Base-by-base conservation (phyloP, 2,329 filamentous ascomycete species). In the Aspergillus pseudotamarii region DNA sequence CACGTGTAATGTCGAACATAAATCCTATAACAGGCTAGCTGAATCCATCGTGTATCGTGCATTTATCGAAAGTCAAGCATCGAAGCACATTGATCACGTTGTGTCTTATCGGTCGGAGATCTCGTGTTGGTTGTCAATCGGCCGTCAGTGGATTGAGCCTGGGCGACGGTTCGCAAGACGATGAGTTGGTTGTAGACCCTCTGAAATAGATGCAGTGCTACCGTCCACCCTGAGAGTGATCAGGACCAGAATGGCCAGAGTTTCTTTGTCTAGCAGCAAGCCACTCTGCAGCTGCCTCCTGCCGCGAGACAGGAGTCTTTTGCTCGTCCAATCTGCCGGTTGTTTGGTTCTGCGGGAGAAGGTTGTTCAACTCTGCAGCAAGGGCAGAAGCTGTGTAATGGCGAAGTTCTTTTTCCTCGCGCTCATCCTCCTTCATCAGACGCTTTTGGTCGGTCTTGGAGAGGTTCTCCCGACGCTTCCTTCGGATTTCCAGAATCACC, bases 401-500 rank as follows among this genome's bases (percentile, higher is more conserved):
- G 41, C 80, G 76, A 8, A 83, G 72, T 65, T 83, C 81, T 59
- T 74, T 75, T 69, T 83, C 81, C 68, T 83, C 81, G 21, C 81
- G 78, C 58, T 82, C 81, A 60, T 83, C 81, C 65, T 83, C 81
- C 66, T 80, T 80, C 61, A 79, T 71, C 48, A 83, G 65, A 34
- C 80, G 79, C 56, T 74, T 73, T 63, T 91, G 89, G 71, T 96
- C 90, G 21, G 75, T 66, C 81, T 97, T 97, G 76, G 86, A 84
- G 84, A 96, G 87, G 79, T 96, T 94, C 72, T 88, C 86, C 58
- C 95, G 89, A 72, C 94, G 91, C 72, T 94, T 87, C 66, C 88
- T 88, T 72, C 92, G 92, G 73, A 99, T 95, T 81, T 98, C 95
- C 70, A 94, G 89, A 80, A 95, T 90, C 66, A 97, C 93, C 82